Conservation (phyloP, 805 yeast genomes). For the Starmerella vaccinii region DNA sequence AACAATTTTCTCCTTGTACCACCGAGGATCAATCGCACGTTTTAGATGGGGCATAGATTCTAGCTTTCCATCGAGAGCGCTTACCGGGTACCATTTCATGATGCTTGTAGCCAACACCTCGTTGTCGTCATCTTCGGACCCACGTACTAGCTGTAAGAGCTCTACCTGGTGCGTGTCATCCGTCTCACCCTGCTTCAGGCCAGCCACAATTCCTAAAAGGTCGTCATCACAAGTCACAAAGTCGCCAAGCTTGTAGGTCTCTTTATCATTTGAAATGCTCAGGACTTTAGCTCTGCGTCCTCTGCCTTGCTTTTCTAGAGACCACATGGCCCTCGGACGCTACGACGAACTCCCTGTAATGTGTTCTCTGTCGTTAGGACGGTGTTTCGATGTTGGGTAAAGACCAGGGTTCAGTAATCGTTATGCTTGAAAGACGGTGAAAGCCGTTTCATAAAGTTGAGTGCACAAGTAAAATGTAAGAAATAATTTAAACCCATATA, state of each 20-base stretch:
- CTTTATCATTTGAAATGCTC: neutral
- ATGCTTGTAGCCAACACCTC: constrained; percentile 7
- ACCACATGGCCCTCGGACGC: constrained; percentile 13
- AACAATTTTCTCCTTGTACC: constrained; percentile 2
- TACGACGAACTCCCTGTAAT: neutral
- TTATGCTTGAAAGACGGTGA: too few relatives aligned
- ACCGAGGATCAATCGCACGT: constrained; percentile 10
- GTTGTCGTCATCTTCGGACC: neutral
- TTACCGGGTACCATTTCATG: constrained; percentile 5
- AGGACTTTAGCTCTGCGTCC: constrained; percentile 14
- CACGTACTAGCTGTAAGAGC: constrained; percentile 4
- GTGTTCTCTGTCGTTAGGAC: neutral
- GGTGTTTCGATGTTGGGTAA: neutral
- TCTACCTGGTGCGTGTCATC: constrained; percentile 11
- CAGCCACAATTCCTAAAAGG: constrained; percentile 12
- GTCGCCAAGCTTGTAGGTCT: constrained; percentile 9
- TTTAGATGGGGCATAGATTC: constrained; percentile 1
- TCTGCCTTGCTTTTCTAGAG: constrained; percentile 14
- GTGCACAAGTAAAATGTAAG: too few relatives aligned
- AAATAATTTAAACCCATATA: too few relatives aligned
- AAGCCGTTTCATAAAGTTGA: too few relatives aligned
- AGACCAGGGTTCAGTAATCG: neutral
- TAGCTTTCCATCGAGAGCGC: neutral
- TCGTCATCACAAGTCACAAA: constrained; percentile 15
- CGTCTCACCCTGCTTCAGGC: constrained; percentile 14